Evolutionary conservation across 2,329 filamentous ascomycete genomes (phyloP).

Genomic region (Monosporascus sp.): DNA sequence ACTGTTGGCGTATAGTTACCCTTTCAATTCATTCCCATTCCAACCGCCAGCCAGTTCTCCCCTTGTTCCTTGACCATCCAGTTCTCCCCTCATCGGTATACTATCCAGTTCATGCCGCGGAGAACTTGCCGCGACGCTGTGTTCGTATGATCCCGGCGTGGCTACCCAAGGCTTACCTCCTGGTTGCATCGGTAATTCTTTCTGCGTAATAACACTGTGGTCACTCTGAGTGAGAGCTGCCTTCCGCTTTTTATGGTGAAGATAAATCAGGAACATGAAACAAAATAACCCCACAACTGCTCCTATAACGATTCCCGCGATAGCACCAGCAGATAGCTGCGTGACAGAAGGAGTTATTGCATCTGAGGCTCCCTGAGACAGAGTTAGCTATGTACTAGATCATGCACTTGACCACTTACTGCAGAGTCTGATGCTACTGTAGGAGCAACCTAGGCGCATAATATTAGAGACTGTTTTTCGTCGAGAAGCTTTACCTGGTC

Average conservation of each 20-base stretch:
- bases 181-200: background rate
- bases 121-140: background rate
- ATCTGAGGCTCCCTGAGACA: no score
- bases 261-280: background rate
- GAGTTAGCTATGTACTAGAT: background rate
- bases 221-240: background rate
- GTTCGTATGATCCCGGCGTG: background rate
- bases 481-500: background rate
- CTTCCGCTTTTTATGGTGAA: background rate
- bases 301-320: background rate
- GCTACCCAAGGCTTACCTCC: background rate
- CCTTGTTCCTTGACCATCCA: background rate
- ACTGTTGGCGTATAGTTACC: no score
- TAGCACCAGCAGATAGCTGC: background rate
- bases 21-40: background rate
- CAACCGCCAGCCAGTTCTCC: background rate
- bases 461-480: background rate
- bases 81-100: background rate
- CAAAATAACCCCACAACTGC: background rate
- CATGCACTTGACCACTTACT: background rate
- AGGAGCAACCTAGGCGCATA: no score
- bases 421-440: no score
- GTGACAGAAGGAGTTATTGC: no score
- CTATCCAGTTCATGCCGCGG: background rate
- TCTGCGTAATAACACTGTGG: no score